Percentiles rank a stretch among this genome's conserved stretches.
phyloP scores from a whole-genome alignment of 768 basidiomycete species.

The Boletus vermiculosoides region DNA sequence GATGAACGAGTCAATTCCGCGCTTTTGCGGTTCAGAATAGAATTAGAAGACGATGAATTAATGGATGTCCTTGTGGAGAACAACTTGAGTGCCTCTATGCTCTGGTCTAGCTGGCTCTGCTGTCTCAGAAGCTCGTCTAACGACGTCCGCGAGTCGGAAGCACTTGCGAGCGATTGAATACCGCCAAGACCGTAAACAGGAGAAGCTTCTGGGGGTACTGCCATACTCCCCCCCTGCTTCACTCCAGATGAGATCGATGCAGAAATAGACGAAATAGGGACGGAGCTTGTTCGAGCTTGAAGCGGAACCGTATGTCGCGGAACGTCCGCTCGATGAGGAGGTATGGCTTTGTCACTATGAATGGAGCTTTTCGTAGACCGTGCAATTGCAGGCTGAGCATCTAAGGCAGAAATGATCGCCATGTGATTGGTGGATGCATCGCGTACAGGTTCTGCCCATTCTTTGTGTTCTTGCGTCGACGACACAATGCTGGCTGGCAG shows the following conservation, averaged over 20 bases:
- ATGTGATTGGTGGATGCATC: constrained; percentile 6
- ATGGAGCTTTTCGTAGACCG: constrained; percentile 8
- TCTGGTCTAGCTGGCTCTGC: constrained; percentile 62
- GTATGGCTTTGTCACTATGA: constrained; percentile 2
- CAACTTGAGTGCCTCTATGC: constrained; percentile 55
- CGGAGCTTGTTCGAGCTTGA: not conserved
- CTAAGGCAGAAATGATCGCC: constrained; percentile 3
- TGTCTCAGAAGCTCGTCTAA: constrained; percentile 56
- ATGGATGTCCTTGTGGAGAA: constrained; percentile 34
- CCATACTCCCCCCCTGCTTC: not conserved
- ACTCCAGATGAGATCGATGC: not conserved
- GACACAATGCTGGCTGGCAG: constrained; percentile 3
- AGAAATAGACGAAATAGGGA: not conserved
- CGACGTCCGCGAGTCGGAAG: constrained; percentile 33
- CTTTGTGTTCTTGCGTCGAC: constrained; percentile 7
- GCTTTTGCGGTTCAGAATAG: constrained; percentile 23
- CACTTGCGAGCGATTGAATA: constrained; percentile 17
- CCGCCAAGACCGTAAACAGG: constrained; percentile 48
- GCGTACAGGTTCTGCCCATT: constrained; percentile 2
- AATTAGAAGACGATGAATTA: constrained; percentile 35
- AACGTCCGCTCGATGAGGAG: constrained; percentile 1
- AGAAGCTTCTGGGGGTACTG: constrained; percentile 27
- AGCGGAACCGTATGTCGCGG: not conserved
- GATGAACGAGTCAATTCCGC: constrained; percentile 20
- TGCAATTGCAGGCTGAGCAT: constrained; percentile 8